Evolutionary conservation across 768 basidiomycete genomes (phyloP), one percentile per base, ranked within the genome.

Genomic region (Mycena vitilis): DNA sequence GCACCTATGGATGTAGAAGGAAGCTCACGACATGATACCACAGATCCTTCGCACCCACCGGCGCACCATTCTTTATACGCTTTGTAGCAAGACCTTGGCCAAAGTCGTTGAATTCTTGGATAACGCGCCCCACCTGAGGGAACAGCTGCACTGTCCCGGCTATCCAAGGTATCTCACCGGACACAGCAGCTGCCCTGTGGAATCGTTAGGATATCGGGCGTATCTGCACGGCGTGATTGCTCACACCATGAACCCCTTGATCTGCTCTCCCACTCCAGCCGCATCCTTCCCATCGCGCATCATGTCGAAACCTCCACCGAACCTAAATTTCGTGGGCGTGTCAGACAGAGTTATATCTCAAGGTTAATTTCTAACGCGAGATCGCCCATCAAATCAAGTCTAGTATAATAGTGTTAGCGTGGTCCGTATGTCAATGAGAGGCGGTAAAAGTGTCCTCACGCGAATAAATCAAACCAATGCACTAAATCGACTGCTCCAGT

Each of bases 201-300:
- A 7, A 30, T 13, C 42, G 22, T 60, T 12, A 63, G 25, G 23
- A 48, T 34, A 57, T 34, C 5, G n/a, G 30, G 30, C 30, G 5
- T 30, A 30, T 52, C 25, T 23, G 18, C 9, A 34, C 11, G 40
- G n/a, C 42, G n/a, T 13, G 25, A 6, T 25, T 18, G 45, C 82
- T 65, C 72, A 87, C 87, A 74, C 76, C 67, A 86, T 73, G 20
- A 81, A 81, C 16, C 76, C 77, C 70, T 84, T 81, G 10, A 87
- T 73, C 20, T 82, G 73, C 22, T 81, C 76, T 81, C 85, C 85
- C 5, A 85, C 74, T 12, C 81, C 77, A 18, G 81, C 79, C 48
- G 76, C 76, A 70, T 89, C 87, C 3, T 1, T 68, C 66, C 70
- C 61, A 73, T 85, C 81, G 0, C 69, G 71, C 57, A 84, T 64